Base-by-base conservation (phyloP, 208 protist genomes). In the Trypanosoma platydactyli region DNA sequence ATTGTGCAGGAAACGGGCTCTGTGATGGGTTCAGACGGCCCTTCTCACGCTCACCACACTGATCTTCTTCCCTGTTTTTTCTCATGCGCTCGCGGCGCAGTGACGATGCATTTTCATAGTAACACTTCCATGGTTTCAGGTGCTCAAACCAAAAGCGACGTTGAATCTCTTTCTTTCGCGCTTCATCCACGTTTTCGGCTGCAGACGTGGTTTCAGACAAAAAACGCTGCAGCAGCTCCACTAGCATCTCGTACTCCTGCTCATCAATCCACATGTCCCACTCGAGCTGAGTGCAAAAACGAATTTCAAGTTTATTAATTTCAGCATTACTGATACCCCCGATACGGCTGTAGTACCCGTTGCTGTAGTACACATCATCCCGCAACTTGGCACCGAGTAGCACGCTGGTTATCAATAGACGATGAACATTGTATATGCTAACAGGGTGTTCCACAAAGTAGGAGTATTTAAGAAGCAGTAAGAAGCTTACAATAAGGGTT, bases 311-410 rank as follows among this genome's bases (percentile, higher is more conserved):
- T 49, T 80, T 78, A 68, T 98, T 98, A 56, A 98, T 84, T 80
- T 98, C 94, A 1, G 51, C 56, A 6, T 63, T 50, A 15, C 68
- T 75, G 44, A 98, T 86, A 40, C 95, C 95, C 24, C 97, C 97
- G 50, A 98, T 91, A 33, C 80, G 75, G 41, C 79, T 88, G 72
- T 97, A 98, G 79, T 97, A 97, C 55, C 76, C 69, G 68, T 98
- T 98, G 54, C 75, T 95, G 54, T 91, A 98, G 71, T 94, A 98
- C 30, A 76, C 48, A 62, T 98, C 97, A 60, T 98, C 97, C 25
- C 92, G 92, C 60, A 97, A 79, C 88, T 98, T 98, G 20, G 84
- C 82, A 11, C 92, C 91, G 18, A 97, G 58, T 62, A 98, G 71
- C n/a, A 88, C 73, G 53, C 86, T 83, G 6, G 89, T 96, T 50